Evolutionary conservation across 148 eudicot genomes (phyloP), one percentile per base, ranked within the genome.

Genomic region (Camellia lanceoleosa): DNA sequence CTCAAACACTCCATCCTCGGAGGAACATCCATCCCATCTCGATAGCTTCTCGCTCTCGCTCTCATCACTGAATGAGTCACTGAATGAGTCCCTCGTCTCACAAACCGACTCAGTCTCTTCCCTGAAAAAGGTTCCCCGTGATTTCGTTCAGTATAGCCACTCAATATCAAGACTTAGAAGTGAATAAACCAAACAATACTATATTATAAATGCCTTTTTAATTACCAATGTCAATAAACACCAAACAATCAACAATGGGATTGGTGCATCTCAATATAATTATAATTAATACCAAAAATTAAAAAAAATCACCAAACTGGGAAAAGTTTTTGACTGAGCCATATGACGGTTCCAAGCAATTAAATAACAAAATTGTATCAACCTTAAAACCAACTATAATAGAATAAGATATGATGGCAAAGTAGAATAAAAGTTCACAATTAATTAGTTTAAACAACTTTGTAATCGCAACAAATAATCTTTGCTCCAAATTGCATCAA

Each of bases 51-150:
- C 82, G 19, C 79, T 71, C 63, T 75, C 82, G 5, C 80, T 83
- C 19, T 74, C 84, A 1, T 51, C 80, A 62, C 71, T 71, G 71
- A 88, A 86, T 3, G 98, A 93, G 73, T 96, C 99, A 67, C 98
- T 93, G 49, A 83, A 92, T 23, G 93, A 91, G 77, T 92, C 97
- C 84, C 92, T 91, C 8, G 90, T 92, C 79, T 88, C 95, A 9
- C 87, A 89, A 0, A 81, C 85, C 0, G 91, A 87, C 0, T 92
- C 94, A 16, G 80, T 81, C 61, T 92, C 97, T 62, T 90, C 95
- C 88, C 98, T 94, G 83, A 47, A 10, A 55, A 67, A 52, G 52
- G n/a, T 5, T 47, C 46, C 0, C 43, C 58, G n/a, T 3, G 52
- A 75, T 2, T 56, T 59, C 3, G 14, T 59, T 42, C 13, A 61